Base-by-base conservation (phyloP, 306 rosid species). In the Vigna nakashimae region DNA sequence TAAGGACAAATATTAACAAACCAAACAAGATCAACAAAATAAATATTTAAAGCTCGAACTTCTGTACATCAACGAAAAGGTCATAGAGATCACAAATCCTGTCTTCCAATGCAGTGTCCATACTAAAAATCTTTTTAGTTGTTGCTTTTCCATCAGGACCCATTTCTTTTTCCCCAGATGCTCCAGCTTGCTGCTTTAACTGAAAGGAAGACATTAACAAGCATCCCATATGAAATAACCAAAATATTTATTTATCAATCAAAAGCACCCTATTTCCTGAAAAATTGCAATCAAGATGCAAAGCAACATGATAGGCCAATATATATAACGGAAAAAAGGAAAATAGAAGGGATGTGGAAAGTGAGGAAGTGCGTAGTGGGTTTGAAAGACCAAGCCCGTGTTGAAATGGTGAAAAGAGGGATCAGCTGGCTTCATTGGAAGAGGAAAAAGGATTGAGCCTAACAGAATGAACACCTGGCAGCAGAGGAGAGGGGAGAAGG, bases 41-140 rank as follows among this genome's bases (percentile, higher is more conserved):
- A 13, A 40, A 76, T 69, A 66, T 67, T 72, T 71, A 71, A 79
- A 78, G 78, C 26, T 36, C 67, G 71, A 76, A 72, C 26, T 63
- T 87, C 69, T 50, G 66, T 88, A 96, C 99, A 85, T 96, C 99
- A 90, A 86, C 97, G 84, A 86, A 96, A 85, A 92, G 93, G 85
- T 96, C 97, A 79, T 96, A 96, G 80, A 96, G 96, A 77, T 96
- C 99, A 91, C 98, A 96, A 80, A 96, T 92, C 87, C 89, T 92
- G 79, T 96, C 98, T 87, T 96, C 98, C 90, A 96, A 59, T 65
- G 87, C 82, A 81, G 88, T 75, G 64, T 90, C 98, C 96, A 96
- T 89, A 53, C 84, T 83, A 79, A 89, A 87, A 82, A 73, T 90
- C 74, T 63, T 85, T 87, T 85, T 90, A 6, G 85, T 65, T 65